Evolutionary conservation across 2,329 filamentous ascomycete species (phyloP), one percentile per base, ranked within the genome.

Genomic region (Chrysosporium queenslandicum): DNA sequence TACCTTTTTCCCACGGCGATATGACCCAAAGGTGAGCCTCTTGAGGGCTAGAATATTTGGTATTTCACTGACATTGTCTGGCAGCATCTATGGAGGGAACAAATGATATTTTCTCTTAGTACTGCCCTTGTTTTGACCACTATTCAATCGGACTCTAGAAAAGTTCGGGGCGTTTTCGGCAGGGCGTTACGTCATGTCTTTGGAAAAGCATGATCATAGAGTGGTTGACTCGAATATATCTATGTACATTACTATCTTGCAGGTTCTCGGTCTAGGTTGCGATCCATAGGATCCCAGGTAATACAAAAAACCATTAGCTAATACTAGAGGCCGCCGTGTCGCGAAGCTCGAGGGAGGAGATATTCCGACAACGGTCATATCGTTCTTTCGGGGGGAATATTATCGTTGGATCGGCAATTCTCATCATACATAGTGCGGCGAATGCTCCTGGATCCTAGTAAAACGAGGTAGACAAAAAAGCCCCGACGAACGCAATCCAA

Each of bases 1-100:
- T 7, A 87, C 85, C 0, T 66, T 90, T 55, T 69, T 94, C 14
- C 87, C 88, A 5, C 73, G 87, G 55, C 74, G 78, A 37, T 94
- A 92, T 66, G 64, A 75, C 55, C 68, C 66, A 59, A 71, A 72
- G 65, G 68, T 71, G 65, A 59, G 61, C 50, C 51, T 53, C 6
- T 50, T 40, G 40, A 25, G 29, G 23, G 16, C 42, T 29, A 14
- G 34, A 37, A 48, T 49, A 54, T 47, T 52, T 50, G 23, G 30
- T 11, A n/a, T 41, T 9, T 53, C 30, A 20, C 45, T 54, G 45
- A 56, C 23, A n/a, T 11, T 56, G 34, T 5, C 53, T 67, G 12
- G 54, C 71, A 81, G 61, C 76, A 82, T 67, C 77, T 84, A 71
- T 84, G 81, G 80, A 74, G 78, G 48, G 85, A 88, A 71, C 80